Evolutionary conservation across 2,329 filamentous ascomycete species (phyloP).

Genomic region (Lasiodiplodia sp.): DNA sequence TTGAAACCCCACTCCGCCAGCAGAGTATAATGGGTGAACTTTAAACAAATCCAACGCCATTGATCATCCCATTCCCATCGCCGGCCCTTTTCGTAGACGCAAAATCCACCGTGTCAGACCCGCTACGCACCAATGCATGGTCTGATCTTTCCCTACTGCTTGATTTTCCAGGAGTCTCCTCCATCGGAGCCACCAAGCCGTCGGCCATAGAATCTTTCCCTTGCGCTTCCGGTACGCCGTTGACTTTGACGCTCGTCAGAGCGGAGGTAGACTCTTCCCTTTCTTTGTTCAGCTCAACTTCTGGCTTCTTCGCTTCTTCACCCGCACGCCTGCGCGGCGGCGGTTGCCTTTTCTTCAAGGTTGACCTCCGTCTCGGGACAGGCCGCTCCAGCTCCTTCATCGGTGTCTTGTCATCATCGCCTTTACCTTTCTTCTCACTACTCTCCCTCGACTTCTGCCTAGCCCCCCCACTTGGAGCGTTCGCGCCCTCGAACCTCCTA

Average conservation of each 20-base stretch:
- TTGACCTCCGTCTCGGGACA: slow-evolving; percentile 3
- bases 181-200: background rate
- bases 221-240: background rate
- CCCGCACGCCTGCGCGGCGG: background rate
- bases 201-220: background rate
- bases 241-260: background rate
- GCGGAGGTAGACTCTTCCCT: background rate
- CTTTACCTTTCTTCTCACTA: background rate
- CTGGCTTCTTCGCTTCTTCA: background rate
- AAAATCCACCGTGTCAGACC: background rate
- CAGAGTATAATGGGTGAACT: background rate
- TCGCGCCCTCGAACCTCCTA: background rate
- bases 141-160: background rate
- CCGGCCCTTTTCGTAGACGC: background rate
- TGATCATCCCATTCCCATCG: background rate
- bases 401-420: background rate
- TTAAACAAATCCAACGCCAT: background rate
- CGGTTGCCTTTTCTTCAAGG: slow-evolving; percentile 1
- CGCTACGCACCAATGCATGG: background rate
- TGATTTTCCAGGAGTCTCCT: background rate
- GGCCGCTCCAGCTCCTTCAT: background rate
- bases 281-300: background rate
- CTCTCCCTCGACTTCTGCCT: background rate
- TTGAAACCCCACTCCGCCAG: background rate
- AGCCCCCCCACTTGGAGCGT: background rate